Percentiles rank a stretch among this genome's conserved stretches.
These are phyloP conservation scores for Lagenaria siceraria DNA, from an alignment of 306 rosid genomes.

Conservation along the genomic window DNA sequence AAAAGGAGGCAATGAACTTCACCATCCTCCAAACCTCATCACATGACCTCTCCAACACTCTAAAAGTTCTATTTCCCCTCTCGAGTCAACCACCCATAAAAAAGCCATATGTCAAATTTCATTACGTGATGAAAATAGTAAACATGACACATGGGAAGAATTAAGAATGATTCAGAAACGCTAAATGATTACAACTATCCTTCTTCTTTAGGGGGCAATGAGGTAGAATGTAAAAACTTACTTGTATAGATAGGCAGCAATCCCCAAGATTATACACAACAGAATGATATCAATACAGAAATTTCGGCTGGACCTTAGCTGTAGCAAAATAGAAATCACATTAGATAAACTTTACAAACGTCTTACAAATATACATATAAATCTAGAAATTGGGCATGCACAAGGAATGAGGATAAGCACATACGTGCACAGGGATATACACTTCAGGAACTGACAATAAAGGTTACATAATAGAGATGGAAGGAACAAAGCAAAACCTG, in stretches of 20 bases:
- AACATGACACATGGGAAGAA: not conserved
- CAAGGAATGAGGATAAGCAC: not conserved
- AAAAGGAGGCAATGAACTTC: not conserved
- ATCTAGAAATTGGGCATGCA: not conserved
- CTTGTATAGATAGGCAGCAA: constrained; percentile 98
- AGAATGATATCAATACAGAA: constrained; percentile 90
- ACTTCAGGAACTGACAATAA: not conserved
- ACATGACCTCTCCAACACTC: not conserved
- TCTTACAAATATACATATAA: not conserved
- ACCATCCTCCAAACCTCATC: not conserved
- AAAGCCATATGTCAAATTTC: not conserved
- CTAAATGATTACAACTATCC: not conserved
- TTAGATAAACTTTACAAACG: constrained; percentile 17
- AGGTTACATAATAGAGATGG: not conserved
- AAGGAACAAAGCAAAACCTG: constrained; percentile 44
- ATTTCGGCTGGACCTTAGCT: constrained; percentile 96
- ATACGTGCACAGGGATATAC: not conserved
- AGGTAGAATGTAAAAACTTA: constrained; percentile 26
- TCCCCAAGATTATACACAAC: constrained; percentile 85
- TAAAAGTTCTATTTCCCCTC: too few species aligned
- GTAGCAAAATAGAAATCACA: constrained; percentile 23
- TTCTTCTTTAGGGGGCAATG: not conserved
- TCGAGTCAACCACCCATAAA: not conserved
- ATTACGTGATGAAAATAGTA: not conserved
- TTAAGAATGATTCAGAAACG: not conserved